phyloP scores from a whole-genome alignment of 495 filamentous ascomycete species.

The Penicillium subrubescens region DNA sequence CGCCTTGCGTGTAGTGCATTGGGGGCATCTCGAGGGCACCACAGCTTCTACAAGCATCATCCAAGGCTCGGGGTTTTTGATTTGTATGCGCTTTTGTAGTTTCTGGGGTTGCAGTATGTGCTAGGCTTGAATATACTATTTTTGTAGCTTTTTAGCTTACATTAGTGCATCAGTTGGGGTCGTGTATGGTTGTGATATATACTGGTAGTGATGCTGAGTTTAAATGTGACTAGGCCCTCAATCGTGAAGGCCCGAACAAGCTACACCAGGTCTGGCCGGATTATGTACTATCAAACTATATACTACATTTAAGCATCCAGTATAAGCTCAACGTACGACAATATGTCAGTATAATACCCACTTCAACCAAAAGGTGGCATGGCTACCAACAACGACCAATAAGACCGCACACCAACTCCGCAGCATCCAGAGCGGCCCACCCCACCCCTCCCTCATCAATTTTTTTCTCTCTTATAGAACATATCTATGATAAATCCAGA shows the following conservation, averaged over 20 bases:
- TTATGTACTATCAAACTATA: too few species aligned
- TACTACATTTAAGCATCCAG: too few species aligned
- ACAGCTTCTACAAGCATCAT: neutral
- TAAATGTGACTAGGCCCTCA: neutral
- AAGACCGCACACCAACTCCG: too few species aligned
- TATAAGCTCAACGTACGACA: too few species aligned
- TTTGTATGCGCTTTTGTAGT: neutral
- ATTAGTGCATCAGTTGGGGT: neutral
- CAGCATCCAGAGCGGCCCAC: too few species aligned
- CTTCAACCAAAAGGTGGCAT: too few species aligned
- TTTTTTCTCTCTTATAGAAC: too few species aligned
- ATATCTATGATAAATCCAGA: too few species aligned
- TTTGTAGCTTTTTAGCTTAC: neutral
- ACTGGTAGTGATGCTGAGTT: neutral
- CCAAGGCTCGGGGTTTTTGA: constrained; percentile 4
- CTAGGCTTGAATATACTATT: neutral
- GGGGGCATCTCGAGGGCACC: neutral
- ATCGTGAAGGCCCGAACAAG: neutral
- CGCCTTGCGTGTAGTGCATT: constrained; percentile 14
- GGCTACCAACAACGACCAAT: too few species aligned
- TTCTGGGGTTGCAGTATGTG: neutral
- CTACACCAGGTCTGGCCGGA: too few species aligned
- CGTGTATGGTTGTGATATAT: neutral
- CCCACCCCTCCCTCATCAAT: too few species aligned
- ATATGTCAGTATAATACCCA: too few species aligned